A percentile compares a stretch with the other conserved stretches of the same genome.
phyloP scores from a whole-genome alignment of 352 stramenopile species.

The Globisporangium okanoganense region DNA sequence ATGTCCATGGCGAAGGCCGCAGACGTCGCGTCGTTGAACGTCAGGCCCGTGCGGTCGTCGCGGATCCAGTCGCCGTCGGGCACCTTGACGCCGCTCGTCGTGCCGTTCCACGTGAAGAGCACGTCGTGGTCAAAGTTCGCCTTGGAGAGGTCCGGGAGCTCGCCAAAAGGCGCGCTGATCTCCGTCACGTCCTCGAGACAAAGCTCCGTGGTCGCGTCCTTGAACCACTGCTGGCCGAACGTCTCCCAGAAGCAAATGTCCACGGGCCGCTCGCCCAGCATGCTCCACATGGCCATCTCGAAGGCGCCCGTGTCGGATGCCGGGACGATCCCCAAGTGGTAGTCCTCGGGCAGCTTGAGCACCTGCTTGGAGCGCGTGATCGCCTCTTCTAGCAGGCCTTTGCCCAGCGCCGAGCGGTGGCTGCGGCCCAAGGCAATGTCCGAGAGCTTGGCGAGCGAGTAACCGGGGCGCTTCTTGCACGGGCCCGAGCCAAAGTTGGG shows the following conservation, averaged over 20 bases:
- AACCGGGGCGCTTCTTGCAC: constrained; percentile 98
- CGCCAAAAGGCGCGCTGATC: constrained; percentile 94
- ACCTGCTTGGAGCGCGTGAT: constrained; percentile 96
- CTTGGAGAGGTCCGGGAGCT: constrained; percentile 92
- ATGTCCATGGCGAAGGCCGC: constrained; percentile 99
- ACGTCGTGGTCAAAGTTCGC: constrained; percentile 96
- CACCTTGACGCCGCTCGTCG: constrained; percentile 96
- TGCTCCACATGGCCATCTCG: constrained; percentile 99
- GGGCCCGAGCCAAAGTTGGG: constrained; percentile 98
- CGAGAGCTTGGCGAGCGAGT: constrained; percentile 87
- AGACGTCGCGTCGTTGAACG: constrained; percentile 98
- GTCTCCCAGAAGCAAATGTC: constrained; percentile 96
- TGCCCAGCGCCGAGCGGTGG: constrained; percentile 97
- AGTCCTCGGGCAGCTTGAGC: constrained; percentile 93
- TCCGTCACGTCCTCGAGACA: constrained; percentile 93
- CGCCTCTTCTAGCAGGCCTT: constrained; percentile 92
- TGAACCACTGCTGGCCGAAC: constrained; percentile 97
- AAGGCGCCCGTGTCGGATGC: constrained; percentile 98
- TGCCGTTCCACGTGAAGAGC: constrained; percentile 99
- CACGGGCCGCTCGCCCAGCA: constrained; percentile 93
- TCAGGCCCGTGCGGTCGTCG: constrained; percentile 92
- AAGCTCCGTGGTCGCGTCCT: constrained; percentile 94
- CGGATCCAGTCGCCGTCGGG: constrained; percentile 96
- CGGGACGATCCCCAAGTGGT: constrained; percentile 96
- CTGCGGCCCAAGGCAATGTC: constrained; percentile 90